Evolutionary conservation across 169 alveolate genomes (phyloP).

Genomic region (Amoebophrya sp.): DNA sequence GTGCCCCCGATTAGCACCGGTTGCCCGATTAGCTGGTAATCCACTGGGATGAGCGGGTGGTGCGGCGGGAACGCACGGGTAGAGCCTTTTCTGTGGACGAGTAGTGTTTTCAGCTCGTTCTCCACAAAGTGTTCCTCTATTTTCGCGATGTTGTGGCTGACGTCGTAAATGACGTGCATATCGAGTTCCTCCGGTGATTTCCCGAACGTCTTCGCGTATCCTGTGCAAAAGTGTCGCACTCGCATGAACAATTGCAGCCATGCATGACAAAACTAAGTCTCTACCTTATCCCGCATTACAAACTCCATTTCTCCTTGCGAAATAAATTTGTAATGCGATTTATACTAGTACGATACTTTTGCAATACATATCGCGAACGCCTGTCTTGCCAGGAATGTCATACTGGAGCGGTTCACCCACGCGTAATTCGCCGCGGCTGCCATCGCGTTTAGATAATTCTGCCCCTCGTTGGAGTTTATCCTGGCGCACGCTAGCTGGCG

Average conservation of each 20-base stretch:
- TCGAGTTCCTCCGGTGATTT: conserved; percentile 77
- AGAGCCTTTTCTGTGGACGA: conserved; percentile 79
- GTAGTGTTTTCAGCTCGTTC: conserved; percentile 58
- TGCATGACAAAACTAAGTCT: too few species aligned
- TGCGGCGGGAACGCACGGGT: conserved; percentile 82
- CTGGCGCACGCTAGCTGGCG: conserved; percentile 78
- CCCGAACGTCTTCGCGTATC: conserved; percentile 61
- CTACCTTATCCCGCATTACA: too few species aligned
- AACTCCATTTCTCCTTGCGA: too few species aligned
- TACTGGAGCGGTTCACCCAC: conserved; percentile 73
- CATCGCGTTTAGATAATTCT: conserved; percentile 72
- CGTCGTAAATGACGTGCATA: conserved; percentile 82
- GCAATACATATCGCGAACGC: conserved; percentile 43
- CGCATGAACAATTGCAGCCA: too few species aligned
- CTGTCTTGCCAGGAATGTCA: conserved; percentile 57
- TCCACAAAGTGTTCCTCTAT: conserved; percentile 66
- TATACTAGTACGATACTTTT: too few species aligned
- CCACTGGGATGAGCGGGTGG: conserved; percentile 75
- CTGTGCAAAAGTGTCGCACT: too few species aligned
- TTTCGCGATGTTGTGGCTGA: conserved; percentile 79
- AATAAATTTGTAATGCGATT: too few species aligned
- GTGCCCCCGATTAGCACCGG: conserved; percentile 83
- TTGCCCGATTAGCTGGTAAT: conserved; percentile 71
- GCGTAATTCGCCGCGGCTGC: conserved; percentile 83
- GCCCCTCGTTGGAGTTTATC: conserved; percentile 56